Percentiles rank a stretch among this genome's conserved stretches.
phyloP scores from a whole-genome alignment of 768 basidiomycete genomes.

The Tulasnella sp. region DNA sequence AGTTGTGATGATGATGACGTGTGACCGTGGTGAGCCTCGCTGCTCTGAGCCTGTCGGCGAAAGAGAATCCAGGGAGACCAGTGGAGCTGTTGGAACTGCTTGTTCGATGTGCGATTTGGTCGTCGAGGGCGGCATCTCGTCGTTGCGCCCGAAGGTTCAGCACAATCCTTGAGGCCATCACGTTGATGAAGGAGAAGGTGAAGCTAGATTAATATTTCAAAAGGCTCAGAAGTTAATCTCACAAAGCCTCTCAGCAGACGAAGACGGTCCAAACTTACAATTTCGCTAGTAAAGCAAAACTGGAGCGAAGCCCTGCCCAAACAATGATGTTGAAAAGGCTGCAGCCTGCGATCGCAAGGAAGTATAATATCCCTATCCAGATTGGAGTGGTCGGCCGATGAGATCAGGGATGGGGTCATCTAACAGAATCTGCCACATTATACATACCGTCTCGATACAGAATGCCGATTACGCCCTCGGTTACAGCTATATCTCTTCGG shows the following conservation, averaged over 20 bases:
- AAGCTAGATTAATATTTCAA: not conserved
- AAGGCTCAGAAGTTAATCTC: too few relatives aligned
- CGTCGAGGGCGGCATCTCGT: not conserved
- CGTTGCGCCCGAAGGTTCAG: conserved; percentile 2
- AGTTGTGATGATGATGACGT: not conserved
- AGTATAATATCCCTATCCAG: conserved; percentile 12
- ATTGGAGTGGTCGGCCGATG: too few relatives aligned
- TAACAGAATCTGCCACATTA: too few relatives aligned
- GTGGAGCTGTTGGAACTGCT: not conserved
- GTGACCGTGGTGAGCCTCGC: not conserved
- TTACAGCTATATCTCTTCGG: not conserved
- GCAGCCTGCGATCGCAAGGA: not conserved
- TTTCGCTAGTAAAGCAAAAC: not conserved
- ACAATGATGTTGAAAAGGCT: conserved; percentile 9
- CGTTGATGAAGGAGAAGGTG: not conserved
- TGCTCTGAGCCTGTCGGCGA: not conserved
- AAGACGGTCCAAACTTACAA: not conserved
- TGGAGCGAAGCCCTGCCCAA: not conserved
- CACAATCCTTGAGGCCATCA: not conserved
- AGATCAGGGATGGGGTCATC: too few relatives aligned
- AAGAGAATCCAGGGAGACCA: not conserved
- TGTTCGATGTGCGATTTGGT: not conserved
- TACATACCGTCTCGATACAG: not conserved
- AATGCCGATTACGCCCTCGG: not conserved
- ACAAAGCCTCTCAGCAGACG: too few relatives aligned